Evolutionary conservation across 148 eudicot species (phyloP).

Genomic region (Hydrangea macrophylla): DNA sequence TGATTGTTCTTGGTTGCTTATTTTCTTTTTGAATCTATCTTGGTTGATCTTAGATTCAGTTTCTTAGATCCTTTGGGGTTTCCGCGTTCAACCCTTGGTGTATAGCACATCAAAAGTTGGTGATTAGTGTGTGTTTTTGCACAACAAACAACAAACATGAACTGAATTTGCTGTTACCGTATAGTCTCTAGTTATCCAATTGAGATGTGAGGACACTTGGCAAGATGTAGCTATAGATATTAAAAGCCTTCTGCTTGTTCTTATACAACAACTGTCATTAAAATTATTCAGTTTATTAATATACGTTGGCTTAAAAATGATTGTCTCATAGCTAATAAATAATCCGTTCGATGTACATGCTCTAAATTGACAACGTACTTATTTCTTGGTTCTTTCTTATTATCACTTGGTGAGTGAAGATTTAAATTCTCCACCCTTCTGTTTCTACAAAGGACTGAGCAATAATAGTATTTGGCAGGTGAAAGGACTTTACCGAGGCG

Average conservation of each 20-base stretch:
- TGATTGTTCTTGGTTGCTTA: no score
- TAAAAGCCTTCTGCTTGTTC: not conserved
- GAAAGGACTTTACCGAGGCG: conserved; percentile 93
- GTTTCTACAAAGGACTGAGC: not conserved
- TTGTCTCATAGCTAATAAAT: not conserved
- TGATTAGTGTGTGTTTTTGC: no score
- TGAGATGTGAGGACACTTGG: not conserved
- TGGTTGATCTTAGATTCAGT: no score
- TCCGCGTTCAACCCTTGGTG: no score
- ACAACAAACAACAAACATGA: not conserved
- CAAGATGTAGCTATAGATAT: not conserved
- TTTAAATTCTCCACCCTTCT: conserved; percentile 5
- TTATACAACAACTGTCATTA: not conserved
- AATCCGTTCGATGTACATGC: not conserved
- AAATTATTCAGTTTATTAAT: no score
- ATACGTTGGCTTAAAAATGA: no score
- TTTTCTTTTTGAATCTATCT: no score
- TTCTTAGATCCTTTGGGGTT: no score
- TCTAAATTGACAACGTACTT: not conserved
- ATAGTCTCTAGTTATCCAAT: not conserved
- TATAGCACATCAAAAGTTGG: no score
- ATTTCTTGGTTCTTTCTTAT: not conserved
- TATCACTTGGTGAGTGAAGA: not conserved
- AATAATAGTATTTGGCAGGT: conserved; percentile 43
- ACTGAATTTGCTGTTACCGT: not conserved